phyloP scores from a whole-genome alignment of 2,329 filamentous ascomycete species.

The Coniella lustricola region DNA sequence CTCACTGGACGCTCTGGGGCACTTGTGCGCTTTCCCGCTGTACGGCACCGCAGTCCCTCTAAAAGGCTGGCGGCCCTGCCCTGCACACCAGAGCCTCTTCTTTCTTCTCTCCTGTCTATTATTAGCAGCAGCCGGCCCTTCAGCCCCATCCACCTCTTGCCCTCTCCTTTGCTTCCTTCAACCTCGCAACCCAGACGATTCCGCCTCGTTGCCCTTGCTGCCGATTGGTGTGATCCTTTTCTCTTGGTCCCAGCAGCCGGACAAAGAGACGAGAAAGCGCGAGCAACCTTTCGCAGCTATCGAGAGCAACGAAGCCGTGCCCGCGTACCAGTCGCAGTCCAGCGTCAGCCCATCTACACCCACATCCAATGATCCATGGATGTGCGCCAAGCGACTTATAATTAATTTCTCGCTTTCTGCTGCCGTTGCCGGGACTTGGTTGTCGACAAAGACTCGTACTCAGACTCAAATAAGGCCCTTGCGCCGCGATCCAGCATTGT shows the following conservation, averaged over 20 bases:
- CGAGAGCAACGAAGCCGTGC: too few species aligned
- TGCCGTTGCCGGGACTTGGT: slow-evolving; percentile 4
- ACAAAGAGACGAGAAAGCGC: not conserved
- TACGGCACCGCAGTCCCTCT: not conserved
- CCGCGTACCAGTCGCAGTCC: not conserved
- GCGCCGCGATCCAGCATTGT: slow-evolving; percentile 9
- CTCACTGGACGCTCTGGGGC: too few species aligned
- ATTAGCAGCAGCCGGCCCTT: slow-evolving; percentile 41
- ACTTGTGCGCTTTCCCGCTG: too few species aligned
- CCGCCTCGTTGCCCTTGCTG: not conserved
- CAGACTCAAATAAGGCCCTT: slow-evolving; percentile 15
- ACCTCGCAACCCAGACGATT: not conserved
- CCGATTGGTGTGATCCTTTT: not conserved
- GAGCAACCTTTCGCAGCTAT: too few species aligned
- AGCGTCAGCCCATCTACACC: not conserved
- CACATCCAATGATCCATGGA: too few species aligned
- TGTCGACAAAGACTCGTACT: slow-evolving; percentile 9
- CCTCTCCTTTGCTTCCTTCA: slow-evolving; percentile 7
- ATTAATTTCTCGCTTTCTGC: slow-evolving; percentile 1
- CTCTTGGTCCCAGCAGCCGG: not conserved
- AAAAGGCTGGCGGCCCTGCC: slow-evolving; percentile 19
- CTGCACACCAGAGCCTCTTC: slow-evolving; percentile 25
- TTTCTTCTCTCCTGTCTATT: slow-evolving; percentile 33
- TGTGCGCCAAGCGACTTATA: slow-evolving; percentile 3
- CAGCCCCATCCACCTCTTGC: slow-evolving; percentile 39